Evolutionary conservation across 1,284 basidiomycete species (phyloP).

Genomic region (Sutorius eximius): DNA sequence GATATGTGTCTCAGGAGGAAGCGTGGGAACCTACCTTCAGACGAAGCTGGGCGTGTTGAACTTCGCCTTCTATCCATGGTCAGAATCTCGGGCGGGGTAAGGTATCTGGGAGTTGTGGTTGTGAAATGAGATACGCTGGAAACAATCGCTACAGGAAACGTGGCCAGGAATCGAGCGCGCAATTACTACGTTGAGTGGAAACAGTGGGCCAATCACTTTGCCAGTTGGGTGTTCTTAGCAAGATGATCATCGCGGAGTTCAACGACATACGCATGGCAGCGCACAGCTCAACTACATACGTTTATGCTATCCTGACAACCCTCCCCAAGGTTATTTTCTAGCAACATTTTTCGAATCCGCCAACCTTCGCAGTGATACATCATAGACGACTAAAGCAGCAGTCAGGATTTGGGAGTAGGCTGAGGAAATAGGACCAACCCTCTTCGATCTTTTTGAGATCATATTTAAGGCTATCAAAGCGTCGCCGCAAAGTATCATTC

Average conservation of each 20-base stretch:
- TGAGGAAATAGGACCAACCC: slow-evolving; percentile 46
- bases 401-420: slow-evolving; percentile 6
- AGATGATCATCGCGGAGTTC: slow-evolving; percentile 26
- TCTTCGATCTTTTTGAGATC: slow-evolving; percentile 90
- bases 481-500: slow-evolving; percentile 74
- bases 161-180: not conserved
- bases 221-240: slow-evolving; percentile 12
- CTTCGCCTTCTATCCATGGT: slow-evolving; percentile 34
- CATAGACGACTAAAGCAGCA: slow-evolving; percentile 68
- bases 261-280: not conserved
- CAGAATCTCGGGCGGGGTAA: not conserved
- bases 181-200: slow-evolving; percentile 11
- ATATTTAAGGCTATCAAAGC: slow-evolving; percentile 83
- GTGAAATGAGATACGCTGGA: slow-evolving; percentile 7
- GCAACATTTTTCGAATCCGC: slow-evolving; percentile 15
- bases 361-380: slow-evolving; percentile 76
- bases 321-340: slow-evolving; percentile 1
- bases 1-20: slow-evolving; percentile 5
- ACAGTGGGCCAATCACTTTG: not conserved
- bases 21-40: slow-evolving; percentile 37
- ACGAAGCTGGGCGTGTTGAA: slow-evolving; percentile 35
- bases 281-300: not conserved
- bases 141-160: slow-evolving; percentile 10
- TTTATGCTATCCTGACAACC: not conserved
- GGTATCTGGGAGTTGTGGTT: not conserved